These are phyloP conservation scores for Candida gorgasii DNA, from an alignment of 805 yeast genomes.

Conservation along the genomic window DNA sequence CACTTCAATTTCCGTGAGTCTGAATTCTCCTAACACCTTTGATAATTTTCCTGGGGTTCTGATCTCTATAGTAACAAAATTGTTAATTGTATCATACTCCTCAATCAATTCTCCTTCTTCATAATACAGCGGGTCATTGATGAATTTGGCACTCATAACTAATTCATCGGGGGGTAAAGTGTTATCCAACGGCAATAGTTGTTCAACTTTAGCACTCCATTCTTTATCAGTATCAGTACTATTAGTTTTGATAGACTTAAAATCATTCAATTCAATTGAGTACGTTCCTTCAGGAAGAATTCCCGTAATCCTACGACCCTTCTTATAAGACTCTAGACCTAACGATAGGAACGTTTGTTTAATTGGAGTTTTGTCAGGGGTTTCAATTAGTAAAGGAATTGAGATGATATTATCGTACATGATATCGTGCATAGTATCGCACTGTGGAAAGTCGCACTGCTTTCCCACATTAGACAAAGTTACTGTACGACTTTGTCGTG, in stretches of 20 bases:
- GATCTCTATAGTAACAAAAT: constrained; percentile 20
- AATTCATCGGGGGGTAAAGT: neutral
- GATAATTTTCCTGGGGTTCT: constrained; percentile 26
- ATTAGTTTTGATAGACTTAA: constrained; percentile 5
- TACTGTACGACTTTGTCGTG: no score
- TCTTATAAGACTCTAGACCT: constrained; percentile 2
- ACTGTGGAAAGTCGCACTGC: no score
- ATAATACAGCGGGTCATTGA: constrained; percentile 26
- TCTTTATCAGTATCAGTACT: constrained; percentile 12
- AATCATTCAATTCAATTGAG: neutral
- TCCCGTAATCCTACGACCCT: constrained; percentile 9
- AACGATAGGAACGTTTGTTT: constrained; percentile 10
- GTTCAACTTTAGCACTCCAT: constrained; percentile 20
- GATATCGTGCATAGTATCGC: no score
- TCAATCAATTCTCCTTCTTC: constrained; percentile 23
- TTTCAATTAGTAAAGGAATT: constrained; percentile 14
- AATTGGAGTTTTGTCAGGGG: constrained; percentile 9
- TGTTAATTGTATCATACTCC: constrained; percentile 22
- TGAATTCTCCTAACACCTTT: constrained; percentile 27
- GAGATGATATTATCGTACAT: constrained; percentile 11
- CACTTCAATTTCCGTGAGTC: constrained; percentile 19
- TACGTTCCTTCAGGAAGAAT: constrained; percentile 15
- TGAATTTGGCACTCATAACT: constrained; percentile 17
- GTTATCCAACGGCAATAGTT: constrained; percentile 21
- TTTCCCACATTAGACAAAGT: no score